Base-by-base conservation (phyloP, 805 yeast species). In the Kuraishia molischiana region DNA sequence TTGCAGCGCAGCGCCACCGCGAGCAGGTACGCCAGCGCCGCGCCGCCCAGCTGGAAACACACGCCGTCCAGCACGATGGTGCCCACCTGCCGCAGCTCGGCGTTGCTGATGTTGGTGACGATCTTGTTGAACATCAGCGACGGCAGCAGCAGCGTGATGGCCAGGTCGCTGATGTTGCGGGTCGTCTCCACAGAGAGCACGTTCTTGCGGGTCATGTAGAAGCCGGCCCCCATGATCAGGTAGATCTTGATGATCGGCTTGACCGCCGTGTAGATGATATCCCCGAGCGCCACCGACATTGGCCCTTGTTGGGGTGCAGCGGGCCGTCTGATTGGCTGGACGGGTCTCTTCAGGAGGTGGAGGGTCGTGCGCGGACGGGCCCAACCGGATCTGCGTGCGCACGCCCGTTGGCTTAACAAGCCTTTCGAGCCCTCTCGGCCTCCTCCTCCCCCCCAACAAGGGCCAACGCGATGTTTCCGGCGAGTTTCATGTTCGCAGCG, bases 191-290 rank as follows among this genome's bases (percentile, higher is more conserved):
- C 85, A 1, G 80, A 64, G 3, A 84, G 60, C 19, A 82, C 69
- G 48, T 82, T 78, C 45, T 59, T 66, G 42, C 66, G 72, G 3
- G 90, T 84, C 5, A 86, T 58, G 30, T 65, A 53, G 45, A 65
- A 81, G 9, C 95, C 95, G 11, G 77, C 58, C 4, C 67, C 76
- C 4, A 83, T 71, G 51, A 83, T 79, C 46, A 82, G 59, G 50
- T 85, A 82, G 45, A 85, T 82, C 57, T 86, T 86, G 58, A 85
- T 68, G 41, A 85, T 79, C n/a, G 95, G 95, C 62, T 85, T 85
- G 39, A 81, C 79, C 0, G 95, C 75, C 19, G 85, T 70, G 59
- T 81, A 85, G 4, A 86, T 79, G 28, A 85, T 75, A 29, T 68
- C 66, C 14, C 92, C 90, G 24, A 79, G 47, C 2, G 67, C 38